Percentiles rank a stretch among this genome's conserved stretches.
These are phyloP conservation scores for Fusarium transvaalense DNA, from an alignment of 2,329 filamentous ascomycete genomes.

Conservation along the genomic window DNA sequence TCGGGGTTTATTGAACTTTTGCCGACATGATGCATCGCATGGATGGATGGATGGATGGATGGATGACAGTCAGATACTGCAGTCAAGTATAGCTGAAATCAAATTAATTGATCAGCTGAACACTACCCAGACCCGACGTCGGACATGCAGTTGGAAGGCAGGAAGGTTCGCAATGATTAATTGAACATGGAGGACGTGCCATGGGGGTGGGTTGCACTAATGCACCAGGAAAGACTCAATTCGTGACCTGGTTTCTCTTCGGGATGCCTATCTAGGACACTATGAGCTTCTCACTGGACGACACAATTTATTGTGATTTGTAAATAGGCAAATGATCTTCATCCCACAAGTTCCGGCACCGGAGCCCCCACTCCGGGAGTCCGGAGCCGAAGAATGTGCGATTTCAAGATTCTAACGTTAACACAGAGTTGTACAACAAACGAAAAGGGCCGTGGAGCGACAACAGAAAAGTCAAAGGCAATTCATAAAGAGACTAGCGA, in stretches of 20 bases:
- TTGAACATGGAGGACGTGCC: constrained; percentile 14
- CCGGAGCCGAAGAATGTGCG: constrained; percentile 36
- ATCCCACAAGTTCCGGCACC: constrained; percentile 24
- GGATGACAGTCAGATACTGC: constrained; percentile 3
- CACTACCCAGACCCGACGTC: constrained; percentile 25
- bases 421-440: constrained; percentile 22
- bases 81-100: constrained; percentile 4
- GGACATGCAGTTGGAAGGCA: constrained; percentile 25
- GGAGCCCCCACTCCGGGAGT: constrained; percentile 29
- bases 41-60: not conserved
- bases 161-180: constrained; percentile 17
- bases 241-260: constrained; percentile 25
- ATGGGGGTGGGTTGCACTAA: constrained; percentile 28
- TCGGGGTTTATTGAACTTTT: constrained; percentile 15
- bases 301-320: constrained; percentile 29
- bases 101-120: constrained; percentile 20
- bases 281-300: constrained; percentile 8
- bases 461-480: not conserved
- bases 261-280: constrained; percentile 36
- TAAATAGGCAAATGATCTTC: constrained; percentile 31
- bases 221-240: constrained; percentile 15
- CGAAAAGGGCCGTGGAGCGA: constrained; percentile 15
- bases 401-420: constrained; percentile 16
- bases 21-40: constrained; percentile 10
- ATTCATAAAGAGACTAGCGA: not conserved